These are phyloP conservation scores for Magnaporthales sp. DNA, from an alignment of 2,329 filamentous ascomycete species.

Conservation along the genomic window DNA sequence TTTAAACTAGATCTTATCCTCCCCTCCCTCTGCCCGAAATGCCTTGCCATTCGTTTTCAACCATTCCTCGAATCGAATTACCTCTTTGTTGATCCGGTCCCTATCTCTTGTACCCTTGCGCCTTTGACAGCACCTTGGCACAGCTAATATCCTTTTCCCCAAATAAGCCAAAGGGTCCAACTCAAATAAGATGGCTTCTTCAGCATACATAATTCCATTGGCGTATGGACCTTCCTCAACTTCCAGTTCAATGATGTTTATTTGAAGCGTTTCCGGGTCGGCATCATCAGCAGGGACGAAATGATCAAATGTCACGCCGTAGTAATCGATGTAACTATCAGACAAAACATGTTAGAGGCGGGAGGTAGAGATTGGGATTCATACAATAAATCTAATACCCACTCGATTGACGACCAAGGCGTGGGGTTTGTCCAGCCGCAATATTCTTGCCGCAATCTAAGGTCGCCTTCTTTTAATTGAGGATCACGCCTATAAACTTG, in stretches of 20 bases:
- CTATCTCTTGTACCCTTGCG: conserved; percentile 26
- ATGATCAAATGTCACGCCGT: too few species aligned
- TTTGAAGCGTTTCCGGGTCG: conserved; percentile 29
- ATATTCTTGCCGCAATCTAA: background rate
- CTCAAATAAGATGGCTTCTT: conserved; percentile 21
- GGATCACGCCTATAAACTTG: too few species aligned
- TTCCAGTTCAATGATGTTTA: conserved; percentile 34
- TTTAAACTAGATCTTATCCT: too few species aligned
- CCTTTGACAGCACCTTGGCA: too few species aligned
- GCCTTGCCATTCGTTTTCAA: too few species aligned
- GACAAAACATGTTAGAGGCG: background rate
- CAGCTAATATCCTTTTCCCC: conserved; percentile 29
- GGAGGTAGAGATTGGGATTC: too few species aligned
- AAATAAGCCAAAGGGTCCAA: conserved; percentile 26
- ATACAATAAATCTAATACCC: background rate
- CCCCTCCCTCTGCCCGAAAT: too few species aligned
- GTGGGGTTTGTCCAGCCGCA: background rate
- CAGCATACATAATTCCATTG: conserved; percentile 20
- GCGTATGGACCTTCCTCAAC: conserved; percentile 17
- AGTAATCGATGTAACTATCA: conserved; percentile 21
- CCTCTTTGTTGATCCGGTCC: conserved; percentile 21
- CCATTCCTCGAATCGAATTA: background rate
- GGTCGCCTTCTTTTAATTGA: too few species aligned
- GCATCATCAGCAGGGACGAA: conserved; percentile 23
- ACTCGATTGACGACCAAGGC: background rate